Evolutionary conservation across 1,139 yeast species (phyloP), one percentile per base, ranked within the genome.

Genomic region (Pichia sp.): DNA sequence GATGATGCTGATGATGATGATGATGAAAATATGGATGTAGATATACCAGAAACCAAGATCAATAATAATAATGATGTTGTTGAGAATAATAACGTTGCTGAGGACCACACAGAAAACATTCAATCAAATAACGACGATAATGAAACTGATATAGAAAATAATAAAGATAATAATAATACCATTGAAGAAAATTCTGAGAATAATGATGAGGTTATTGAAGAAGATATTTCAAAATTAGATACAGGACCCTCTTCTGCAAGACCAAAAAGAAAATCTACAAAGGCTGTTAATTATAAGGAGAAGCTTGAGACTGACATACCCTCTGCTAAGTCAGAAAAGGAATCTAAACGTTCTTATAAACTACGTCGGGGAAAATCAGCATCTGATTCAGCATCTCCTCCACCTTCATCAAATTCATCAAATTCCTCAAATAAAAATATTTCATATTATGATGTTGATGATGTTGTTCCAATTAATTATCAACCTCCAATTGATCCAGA

Each of bases 391-490:
- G 9, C 55, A 4, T 41, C 53, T 6, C 44, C 44, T 1, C 40
- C 50, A 25, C 25, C 45, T 26, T 29, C 39, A 18, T 34, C 48
- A 7, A 26, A 49, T 7, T 38, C 44, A 4, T 25, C 41, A 7
- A 33, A 29, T 10, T 10, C 38, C 3, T 32, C 51, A 2, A 46
- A 40, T 30, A 37, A 36, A 26, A 35, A 29, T 18, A n/a, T 29
- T 10, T 27, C 39, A 2, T 60, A 46, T 44, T 54, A 57, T 4
- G 58, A 64, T 10, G 59, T 61, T 7, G 67, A 63, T 44, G 61
- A 60, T 2, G 58, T 58, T 35, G 53, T 64, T 5, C 69, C 69
- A 4, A 53, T 53, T 45, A 66, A 65, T 50, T 66, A 63, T 60
- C 67, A 64, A 46, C 68, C 68, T 1, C 61, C 64, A 7, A 47